Base-by-base conservation (phyloP, 2,329 filamentous ascomycete species). In the Colletotrichum agaves region DNA sequence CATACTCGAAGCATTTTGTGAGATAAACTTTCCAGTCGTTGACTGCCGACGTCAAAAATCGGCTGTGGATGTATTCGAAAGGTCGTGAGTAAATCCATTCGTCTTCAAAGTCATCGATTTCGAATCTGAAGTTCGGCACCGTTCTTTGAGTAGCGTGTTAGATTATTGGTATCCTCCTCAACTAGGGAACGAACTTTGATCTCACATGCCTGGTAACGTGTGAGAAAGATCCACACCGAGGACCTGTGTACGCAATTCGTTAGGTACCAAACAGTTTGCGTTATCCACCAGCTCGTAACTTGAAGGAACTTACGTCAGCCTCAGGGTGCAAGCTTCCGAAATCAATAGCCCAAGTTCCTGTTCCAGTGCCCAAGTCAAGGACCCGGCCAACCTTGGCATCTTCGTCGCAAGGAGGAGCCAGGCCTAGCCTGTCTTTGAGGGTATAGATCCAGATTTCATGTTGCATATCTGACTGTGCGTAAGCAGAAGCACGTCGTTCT, bases 21-120 rank as follows among this genome's bases (percentile, higher is more conserved):
- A 49, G 1, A 0, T 33, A 33, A 15, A 0, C 49, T 7, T 52
- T 1, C 49, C 49, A 52, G 27, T 52, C 49, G 35, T 33, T 33
- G 13, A 52, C 27, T 15, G 19, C 23, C 31, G 49, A 52, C 19
- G 23, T 52, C 0, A 52, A 15, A 1, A 33, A 1, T 35, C 86
- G 81, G 44, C 80, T 76, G 73, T 88, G 85, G 65, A 89, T 83
- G 71, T 83, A 85, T 75, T 88, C 85, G 73, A 88, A 88, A 55
- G 83, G 77, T 2, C 78, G 71, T n/a, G n/a, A n/a, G n/a, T n/a
- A n/a, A n/a, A n/a, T n/a, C n/a, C n/a, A n/a, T n/a, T n/a, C n/a
- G n/a, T 85, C 81, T 69, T 87, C 84, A 23, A 82, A 76, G 71
- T 89, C 86, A 70, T 88, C 85, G 41, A 88, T 79, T 56, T 87